Evolutionary conservation across 2,329 filamentous ascomycete genomes (phyloP).

Genomic region (Mycosphaerella arachidis): DNA sequence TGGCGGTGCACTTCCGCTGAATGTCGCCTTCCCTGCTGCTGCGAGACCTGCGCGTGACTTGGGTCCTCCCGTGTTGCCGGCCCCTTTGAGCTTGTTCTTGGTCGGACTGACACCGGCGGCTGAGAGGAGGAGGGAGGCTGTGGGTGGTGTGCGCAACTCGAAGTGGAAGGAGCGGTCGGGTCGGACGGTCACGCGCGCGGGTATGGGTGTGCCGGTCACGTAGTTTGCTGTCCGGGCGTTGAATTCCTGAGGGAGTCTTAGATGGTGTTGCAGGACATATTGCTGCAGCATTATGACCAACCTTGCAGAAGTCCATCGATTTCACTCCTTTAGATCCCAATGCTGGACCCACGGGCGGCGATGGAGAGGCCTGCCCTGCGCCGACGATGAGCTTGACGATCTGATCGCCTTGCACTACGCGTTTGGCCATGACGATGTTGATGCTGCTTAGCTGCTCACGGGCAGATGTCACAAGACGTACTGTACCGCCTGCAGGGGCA

Average conservation of each 20-base stretch:
- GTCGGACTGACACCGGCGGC: constrained; percentile 72
- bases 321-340: constrained; percentile 97
- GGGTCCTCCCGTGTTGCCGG: constrained; percentile 50
- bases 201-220: constrained; percentile 75
- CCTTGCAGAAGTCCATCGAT: constrained; percentile 99
- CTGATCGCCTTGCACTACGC: constrained; percentile 56
- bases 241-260: constrained; percentile 19
- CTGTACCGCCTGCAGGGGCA: neutral
- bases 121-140: constrained; percentile 80
- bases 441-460: neutral
- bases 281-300: constrained; percentile 37
- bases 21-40: constrained; percentile 35
- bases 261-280: neutral
- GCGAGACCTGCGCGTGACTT: constrained; percentile 35
- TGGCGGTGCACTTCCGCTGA: constrained; percentile 20
- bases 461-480: constrained; percentile 4
- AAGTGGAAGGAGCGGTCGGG: constrained; percentile 92
- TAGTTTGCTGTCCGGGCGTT: constrained; percentile 67
- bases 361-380: constrained; percentile 89
- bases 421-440: constrained; percentile 46
- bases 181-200: constrained; percentile 84
- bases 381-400: constrained; percentile 97
- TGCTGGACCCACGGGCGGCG: constrained; percentile 91
- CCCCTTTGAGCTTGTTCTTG: constrained; percentile 72
- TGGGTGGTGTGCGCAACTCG: constrained; percentile 85